These are phyloP conservation scores for Irpex lacteus DNA, from an alignment of 1,284 basidiomycete species.

Conservation along the genomic window DNA sequence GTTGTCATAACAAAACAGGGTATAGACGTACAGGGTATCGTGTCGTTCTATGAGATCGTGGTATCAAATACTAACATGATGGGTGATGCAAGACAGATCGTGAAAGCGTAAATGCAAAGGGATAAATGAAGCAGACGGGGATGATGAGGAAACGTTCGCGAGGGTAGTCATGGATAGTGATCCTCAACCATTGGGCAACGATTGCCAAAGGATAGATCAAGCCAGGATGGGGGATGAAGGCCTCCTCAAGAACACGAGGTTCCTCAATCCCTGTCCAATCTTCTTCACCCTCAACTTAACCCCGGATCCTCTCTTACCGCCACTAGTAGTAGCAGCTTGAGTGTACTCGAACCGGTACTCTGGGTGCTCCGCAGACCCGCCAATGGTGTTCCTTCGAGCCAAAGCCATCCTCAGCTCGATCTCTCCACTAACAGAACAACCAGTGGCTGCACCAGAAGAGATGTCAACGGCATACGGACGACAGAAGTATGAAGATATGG, in stretches of 20 bases:
- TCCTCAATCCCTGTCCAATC: constrained; percentile 40
- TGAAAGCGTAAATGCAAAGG: background rate
- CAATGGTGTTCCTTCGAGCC: constrained; percentile 33
- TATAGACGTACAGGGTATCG: background rate
- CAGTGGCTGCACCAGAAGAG: constrained; percentile 19
- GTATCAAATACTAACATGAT: background rate
- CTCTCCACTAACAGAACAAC: constrained; percentile 58
- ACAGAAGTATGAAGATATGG: background rate
- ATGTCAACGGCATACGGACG: constrained; percentile 1
- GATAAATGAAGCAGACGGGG: background rate
- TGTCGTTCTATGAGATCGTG: background rate
- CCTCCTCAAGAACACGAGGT: constrained; percentile 28
- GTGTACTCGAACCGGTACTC: constrained; percentile 19
- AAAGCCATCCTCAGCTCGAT: constrained; percentile 56
- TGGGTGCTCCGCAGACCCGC: constrained; percentile 7
- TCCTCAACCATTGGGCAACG: too few species aligned
- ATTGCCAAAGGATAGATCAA: background rate
- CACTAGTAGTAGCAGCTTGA: constrained; percentile 4
- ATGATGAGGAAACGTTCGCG: too few species aligned
- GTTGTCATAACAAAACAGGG: background rate
- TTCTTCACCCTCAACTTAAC: constrained; percentile 39
- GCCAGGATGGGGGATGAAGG: background rate
- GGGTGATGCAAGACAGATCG: background rate
- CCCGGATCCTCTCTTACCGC: constrained; percentile 12
- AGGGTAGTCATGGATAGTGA: too few species aligned